These are phyloP conservation scores for Aspergillus sp. DNA, from an alignment of 2,329 filamentous ascomycete species.

Conservation along the genomic window DNA sequence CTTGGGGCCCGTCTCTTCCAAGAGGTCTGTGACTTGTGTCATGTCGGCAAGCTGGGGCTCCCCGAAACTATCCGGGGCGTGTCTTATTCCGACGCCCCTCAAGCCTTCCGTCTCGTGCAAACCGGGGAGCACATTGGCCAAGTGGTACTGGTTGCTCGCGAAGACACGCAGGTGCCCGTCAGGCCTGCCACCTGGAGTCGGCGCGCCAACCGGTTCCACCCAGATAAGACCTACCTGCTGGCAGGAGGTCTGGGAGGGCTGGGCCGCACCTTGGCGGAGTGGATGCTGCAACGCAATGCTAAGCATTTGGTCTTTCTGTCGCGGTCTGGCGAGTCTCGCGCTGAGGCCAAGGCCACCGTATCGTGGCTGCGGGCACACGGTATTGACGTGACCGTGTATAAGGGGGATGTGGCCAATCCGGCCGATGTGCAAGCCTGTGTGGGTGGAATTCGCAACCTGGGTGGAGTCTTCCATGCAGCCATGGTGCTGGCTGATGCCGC, in stretches of 20 bases:
- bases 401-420: background rate
- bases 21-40: background rate
- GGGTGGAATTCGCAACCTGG: background rate
- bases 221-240: background rate
- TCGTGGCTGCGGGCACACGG: background rate
- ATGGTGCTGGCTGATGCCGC: background rate
- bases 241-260: background rate
- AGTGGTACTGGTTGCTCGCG: background rate
- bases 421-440: background rate
- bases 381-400: background rate
- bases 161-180: background rate
- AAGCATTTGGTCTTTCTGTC: background rate
- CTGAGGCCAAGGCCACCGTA: background rate
- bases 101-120: background rate
- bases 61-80: background rate
- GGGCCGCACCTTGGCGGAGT: background rate
- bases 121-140: background rate
- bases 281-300: background rate
- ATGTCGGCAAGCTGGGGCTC: background rate
- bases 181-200: background rate
- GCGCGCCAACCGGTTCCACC: background rate
- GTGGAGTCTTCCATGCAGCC: background rate
- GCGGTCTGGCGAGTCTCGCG: background rate
- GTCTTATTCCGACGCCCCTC: background rate
- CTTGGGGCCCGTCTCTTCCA: background rate